Evolutionary conservation across 164 flowering plant genomes (phyloP).

Genomic region (Chloranthus sessilifolius): DNA sequence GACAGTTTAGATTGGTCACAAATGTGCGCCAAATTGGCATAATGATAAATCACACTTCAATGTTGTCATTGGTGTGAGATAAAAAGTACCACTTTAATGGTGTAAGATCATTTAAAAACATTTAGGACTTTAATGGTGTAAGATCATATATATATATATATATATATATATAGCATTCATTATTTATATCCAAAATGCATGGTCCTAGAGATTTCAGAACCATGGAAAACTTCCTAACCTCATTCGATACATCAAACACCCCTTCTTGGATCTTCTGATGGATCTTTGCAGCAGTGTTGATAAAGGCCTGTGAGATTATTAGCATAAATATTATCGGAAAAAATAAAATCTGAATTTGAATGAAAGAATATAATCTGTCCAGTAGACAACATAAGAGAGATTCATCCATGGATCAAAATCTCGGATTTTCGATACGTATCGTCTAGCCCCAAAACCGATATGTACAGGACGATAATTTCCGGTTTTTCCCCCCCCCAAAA

Average conservation of each 20-base stretch:
- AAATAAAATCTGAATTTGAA: too few relatives aligned
- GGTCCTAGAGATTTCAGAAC: neutral
- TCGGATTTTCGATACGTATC: too few relatives aligned
- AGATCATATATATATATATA: neutral
- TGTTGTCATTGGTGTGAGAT: neutral
- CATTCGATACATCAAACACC: slow-evolving; percentile 73
- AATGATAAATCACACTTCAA: too few relatives aligned
- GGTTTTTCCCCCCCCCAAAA: too few relatives aligned
- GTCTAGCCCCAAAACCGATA: too few relatives aligned
- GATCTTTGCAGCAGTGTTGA: slow-evolving; percentile 72
- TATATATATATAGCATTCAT: neutral
- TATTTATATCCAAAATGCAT: neutral
- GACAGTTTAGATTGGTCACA: too few relatives aligned
- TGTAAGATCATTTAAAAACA: neutral
- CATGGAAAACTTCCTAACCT: slow-evolving; percentile 31
- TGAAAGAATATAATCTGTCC: too few relatives aligned
- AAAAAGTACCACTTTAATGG: neutral
- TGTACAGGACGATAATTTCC: too few relatives aligned
- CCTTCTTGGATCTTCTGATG: slow-evolving; percentile 85
- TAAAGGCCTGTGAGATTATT: slow-evolving; percentile 49
- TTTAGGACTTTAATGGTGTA: neutral
- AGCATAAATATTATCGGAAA: neutral
- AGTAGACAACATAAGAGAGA: too few relatives aligned
- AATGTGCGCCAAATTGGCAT: too few relatives aligned
- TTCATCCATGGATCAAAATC: too few relatives aligned